These are phyloP conservation scores for Penicillium verrucosum DNA, from an alignment of 2,329 filamentous ascomycete genomes.

Conservation along the genomic window DNA sequence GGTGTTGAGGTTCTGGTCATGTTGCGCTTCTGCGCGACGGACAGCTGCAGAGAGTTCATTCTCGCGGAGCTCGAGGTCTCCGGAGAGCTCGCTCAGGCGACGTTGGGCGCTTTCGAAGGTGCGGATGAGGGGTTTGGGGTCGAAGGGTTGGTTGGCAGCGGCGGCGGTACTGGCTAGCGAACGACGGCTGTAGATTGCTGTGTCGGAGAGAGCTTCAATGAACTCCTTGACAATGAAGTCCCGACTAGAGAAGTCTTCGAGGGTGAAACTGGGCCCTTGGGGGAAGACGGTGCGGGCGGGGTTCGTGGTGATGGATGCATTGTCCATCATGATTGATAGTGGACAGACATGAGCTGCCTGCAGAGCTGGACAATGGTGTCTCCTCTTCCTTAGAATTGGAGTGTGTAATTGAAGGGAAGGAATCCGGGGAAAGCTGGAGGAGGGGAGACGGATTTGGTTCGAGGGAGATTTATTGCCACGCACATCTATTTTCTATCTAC, in stretches of 20 bases:
- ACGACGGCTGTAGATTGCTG: slow-evolving; percentile 70
- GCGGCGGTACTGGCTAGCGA: slow-evolving; percentile 56
- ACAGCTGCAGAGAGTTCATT: slow-evolving; percentile 89
- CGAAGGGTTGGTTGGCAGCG: slow-evolving; percentile 60
- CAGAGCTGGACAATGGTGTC: background rate
- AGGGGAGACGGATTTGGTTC: background rate
- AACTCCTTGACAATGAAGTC: slow-evolving; percentile 99
- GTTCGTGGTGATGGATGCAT: slow-evolving; percentile 39
- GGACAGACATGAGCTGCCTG: slow-evolving; percentile 14
- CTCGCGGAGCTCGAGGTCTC: slow-evolving; percentile 84
- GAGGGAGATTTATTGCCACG: background rate
- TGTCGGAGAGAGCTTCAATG: slow-evolving; percentile 86
- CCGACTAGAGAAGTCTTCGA: slow-evolving; percentile 82
- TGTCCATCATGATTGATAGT: slow-evolving; percentile 35
- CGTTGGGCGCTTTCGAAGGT: slow-evolving; percentile 74
- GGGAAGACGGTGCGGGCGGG: slow-evolving; percentile 66
- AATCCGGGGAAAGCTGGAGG: slow-evolving; percentile 8
- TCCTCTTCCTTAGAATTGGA: background rate
- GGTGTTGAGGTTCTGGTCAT: slow-evolving; percentile 85
- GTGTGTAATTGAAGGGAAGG: background rate
- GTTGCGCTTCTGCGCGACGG: slow-evolving; percentile 83
- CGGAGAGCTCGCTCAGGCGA: slow-evolving; percentile 54
- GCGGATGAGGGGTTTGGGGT: slow-evolving; percentile 93
- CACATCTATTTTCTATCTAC: background rate
- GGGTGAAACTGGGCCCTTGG: slow-evolving; percentile 74